These are phyloP conservation scores for Isatis lusitanica DNA, from an alignment of 441 rosid species.

Conservation along the genomic window DNA sequence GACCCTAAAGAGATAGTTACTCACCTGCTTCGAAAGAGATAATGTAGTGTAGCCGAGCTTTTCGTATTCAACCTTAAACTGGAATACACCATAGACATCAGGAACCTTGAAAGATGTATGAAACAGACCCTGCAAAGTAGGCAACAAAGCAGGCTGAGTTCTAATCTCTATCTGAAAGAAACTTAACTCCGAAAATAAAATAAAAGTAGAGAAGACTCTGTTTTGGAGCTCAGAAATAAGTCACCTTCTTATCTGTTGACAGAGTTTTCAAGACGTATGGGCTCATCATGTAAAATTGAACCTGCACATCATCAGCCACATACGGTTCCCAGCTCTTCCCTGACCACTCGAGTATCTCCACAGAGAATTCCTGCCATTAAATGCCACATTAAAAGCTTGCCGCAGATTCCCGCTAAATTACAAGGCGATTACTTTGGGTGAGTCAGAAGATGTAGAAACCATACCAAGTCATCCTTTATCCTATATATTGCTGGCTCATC, in stretches of 20 bases:
- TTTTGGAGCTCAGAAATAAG: constrained; percentile 1
- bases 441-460: constrained; percentile 17
- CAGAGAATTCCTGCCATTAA: constrained; percentile 50
- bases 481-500: constrained; percentile 66
- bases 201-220: not conserved
- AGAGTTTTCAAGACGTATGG: constrained; percentile 80
- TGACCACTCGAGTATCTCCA: constrained; percentile 79
- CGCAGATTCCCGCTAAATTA: constrained; percentile 2
- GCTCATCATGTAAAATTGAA: constrained; percentile 94
- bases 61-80: constrained; percentile 71
- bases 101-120: constrained; percentile 69
- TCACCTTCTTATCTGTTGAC: constrained; percentile 64
- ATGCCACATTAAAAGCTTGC: constrained; percentile 9
- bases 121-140: constrained; percentile 58
- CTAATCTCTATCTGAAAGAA: constrained; percentile 3
- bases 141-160: constrained; percentile 22
- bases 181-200: not conserved
- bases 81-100: constrained; percentile 80
- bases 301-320: constrained; percentile 81
- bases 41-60: constrained; percentile 68
- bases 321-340: constrained; percentile 90
- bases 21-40: constrained; percentile 73
- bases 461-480: constrained; percentile 71
- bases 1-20: constrained; percentile 1
- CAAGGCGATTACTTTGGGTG: not conserved